Evolutionary conservation across 371 early-diverging fungal species (phyloP).

Genomic region (Mortierella polycephala): DNA sequence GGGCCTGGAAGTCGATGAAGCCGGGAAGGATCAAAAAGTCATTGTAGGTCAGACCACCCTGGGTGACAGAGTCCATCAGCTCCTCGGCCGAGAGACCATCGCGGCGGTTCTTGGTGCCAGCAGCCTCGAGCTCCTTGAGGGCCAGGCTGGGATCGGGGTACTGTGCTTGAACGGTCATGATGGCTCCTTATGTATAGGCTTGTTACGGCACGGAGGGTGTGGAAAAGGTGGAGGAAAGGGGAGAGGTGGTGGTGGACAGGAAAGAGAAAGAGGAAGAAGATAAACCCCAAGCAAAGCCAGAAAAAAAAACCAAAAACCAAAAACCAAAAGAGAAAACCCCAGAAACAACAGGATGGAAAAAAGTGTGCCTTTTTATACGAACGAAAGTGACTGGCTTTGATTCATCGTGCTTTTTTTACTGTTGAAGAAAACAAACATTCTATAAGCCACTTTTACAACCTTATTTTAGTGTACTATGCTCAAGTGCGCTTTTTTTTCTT

Average conservation of each 20-base stretch:
- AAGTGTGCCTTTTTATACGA: constrained; percentile 13
- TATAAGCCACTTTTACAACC: neutral
- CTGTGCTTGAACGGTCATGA: constrained; percentile 32
- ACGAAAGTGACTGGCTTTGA: neutral
- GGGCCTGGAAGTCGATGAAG: constrained; percentile 92
- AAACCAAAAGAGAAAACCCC: constrained; percentile 52
- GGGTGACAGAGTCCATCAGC: constrained; percentile 75
- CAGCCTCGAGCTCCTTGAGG: constrained; percentile 52
- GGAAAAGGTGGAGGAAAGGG: neutral
- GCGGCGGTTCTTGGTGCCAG: constrained; percentile 46
- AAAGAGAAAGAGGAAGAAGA: constrained; percentile 15
- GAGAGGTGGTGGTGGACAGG: constrained; percentile 14
- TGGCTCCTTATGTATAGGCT: neutral
- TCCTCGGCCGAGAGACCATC: constrained; percentile 85
- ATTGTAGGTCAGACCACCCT: constrained; percentile 96
- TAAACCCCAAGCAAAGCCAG: constrained; percentile 19
- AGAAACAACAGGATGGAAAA: constrained; percentile 29
- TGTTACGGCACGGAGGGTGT: neutral
- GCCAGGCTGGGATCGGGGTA: constrained; percentile 62
- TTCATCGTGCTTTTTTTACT: neutral
- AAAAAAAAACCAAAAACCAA: constrained; percentile 34
- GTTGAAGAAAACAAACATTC: neutral
- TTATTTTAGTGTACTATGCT: too few species aligned
- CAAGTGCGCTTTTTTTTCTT: too few species aligned
- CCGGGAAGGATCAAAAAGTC: constrained; percentile 97